Percentiles rank a stretch among this genome's conserved stretches.
Evolutionary conservation across 345 rosid genomes (phyloP).

Genomic region (Pugionium cornutum): DNA sequence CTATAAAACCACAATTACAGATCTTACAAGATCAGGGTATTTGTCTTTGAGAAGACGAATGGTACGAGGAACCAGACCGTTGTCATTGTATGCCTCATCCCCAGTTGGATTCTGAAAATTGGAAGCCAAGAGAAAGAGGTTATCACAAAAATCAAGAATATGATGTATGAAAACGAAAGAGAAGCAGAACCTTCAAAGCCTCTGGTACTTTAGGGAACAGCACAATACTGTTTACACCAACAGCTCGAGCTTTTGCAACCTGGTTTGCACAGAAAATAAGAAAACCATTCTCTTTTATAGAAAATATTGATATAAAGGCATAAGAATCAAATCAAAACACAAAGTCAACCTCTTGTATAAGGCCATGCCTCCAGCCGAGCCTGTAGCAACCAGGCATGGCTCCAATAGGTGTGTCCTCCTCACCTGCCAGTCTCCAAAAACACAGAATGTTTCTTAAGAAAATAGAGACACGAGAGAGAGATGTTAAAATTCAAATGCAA

Average conservation of each 20-base stretch:
- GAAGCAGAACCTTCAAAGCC: slow-evolving; percentile 71
- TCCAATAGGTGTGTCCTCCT: slow-evolving; percentile 95
- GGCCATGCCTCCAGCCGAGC: slow-evolving; percentile 98
- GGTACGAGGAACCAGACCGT: slow-evolving; percentile 82
- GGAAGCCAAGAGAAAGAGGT: slow-evolving; percentile 26
- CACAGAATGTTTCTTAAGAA: slow-evolving; percentile 1
- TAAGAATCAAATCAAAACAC: slow-evolving; percentile 21
- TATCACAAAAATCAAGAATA: neutral
- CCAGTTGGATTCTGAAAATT: slow-evolving; percentile 67
- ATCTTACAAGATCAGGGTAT: slow-evolving; percentile 55
- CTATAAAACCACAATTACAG: neutral
- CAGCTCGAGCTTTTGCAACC: slow-evolving; percentile 92
- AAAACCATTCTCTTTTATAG: neutral
- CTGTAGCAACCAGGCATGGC: slow-evolving; percentile 99
- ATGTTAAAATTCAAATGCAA: neutral
- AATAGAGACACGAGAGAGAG: neutral
- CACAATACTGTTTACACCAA: slow-evolving; percentile 85
- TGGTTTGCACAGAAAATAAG: slow-evolving; percentile 32
- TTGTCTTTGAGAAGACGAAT: slow-evolving; percentile 52
- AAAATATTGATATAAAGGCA: neutral
- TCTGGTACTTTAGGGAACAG: slow-evolving; percentile 97
- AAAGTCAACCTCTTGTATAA: slow-evolving; percentile 67
- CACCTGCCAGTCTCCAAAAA: slow-evolving; percentile 53
- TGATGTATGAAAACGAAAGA: neutral
- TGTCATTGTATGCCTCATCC: slow-evolving; percentile 88